These are phyloP conservation scores for Plasmodium malariae DNA, from an alignment of 169 alveolate species.

Conservation along the genomic window DNA sequence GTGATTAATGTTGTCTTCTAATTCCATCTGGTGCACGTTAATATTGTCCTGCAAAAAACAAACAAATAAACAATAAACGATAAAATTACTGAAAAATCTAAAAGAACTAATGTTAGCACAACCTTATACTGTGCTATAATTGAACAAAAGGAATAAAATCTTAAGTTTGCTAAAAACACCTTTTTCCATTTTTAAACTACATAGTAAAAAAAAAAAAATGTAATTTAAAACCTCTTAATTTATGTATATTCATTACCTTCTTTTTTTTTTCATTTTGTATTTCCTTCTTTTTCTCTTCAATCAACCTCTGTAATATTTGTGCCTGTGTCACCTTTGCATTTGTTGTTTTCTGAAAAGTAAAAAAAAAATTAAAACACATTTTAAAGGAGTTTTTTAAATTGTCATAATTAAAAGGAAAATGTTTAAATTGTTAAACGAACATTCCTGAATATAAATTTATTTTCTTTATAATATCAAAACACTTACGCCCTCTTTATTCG, in stretches of 20 bases:
- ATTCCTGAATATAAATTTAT: neutral
- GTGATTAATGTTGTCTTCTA: conserved; percentile 70
- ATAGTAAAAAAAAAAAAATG: neutral
- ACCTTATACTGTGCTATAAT: too few relatives aligned
- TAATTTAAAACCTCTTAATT: neutral
- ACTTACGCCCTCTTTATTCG: conserved; percentile 69
- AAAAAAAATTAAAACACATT: neutral
- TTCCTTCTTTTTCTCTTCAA: conserved; percentile 75
- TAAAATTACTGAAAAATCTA: too few relatives aligned
- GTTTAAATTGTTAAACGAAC: neutral
- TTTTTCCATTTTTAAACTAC: neutral
- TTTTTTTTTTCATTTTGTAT: conserved; percentile 57
- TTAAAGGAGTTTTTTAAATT: neutral
- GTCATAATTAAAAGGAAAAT: neutral
- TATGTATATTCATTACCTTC: conserved; percentile 26
- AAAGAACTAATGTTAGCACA: too few relatives aligned
- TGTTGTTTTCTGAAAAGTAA: conserved; percentile 29
- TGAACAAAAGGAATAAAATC: too few relatives aligned
- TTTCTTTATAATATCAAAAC: neutral
- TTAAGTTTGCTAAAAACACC: too few relatives aligned
- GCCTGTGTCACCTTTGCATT: conserved; percentile 68
- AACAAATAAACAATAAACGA: neutral
- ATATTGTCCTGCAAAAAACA: conserved; percentile 37
- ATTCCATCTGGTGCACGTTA: conserved; percentile 68
- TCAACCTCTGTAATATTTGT: conserved; percentile 40